A percentile compares a stretch with the other conserved stretches of the same genome.
Conservation (phyloP, 208 protist species). For the Acanthamoeba healyi region DNA sequence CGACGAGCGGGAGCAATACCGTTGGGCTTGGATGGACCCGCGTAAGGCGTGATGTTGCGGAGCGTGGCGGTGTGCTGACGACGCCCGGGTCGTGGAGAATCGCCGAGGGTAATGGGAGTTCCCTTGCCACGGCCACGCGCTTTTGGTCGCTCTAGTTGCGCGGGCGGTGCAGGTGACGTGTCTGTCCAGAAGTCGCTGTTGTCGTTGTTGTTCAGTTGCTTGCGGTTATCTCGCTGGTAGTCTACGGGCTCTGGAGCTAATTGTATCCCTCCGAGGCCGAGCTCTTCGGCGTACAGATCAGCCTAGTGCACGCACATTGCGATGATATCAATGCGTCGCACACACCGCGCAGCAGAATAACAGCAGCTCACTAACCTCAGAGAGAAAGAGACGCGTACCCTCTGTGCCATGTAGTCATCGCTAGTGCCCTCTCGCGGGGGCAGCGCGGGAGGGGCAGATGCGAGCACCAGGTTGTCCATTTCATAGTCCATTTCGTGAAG, state of each 20-base stretch:
- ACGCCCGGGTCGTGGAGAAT: neutral
- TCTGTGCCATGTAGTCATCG: too few species aligned
- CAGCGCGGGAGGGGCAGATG: neutral
- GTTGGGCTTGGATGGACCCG: neutral
- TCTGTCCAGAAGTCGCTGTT: conserved; percentile 21
- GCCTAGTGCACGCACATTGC: too few species aligned
- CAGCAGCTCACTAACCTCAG: too few species aligned
- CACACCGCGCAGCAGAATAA: too few species aligned
- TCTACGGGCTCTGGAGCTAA: neutral
- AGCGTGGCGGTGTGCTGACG: neutral
- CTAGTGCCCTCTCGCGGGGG: neutral
- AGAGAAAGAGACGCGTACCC: too few species aligned
- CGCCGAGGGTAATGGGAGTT: neutral
- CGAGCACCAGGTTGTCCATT: neutral
- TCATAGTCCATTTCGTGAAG: neutral
- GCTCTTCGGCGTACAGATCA: too few species aligned
- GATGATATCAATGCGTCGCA: too few species aligned
- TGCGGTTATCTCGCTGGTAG: neutral
- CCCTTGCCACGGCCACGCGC: neutral
- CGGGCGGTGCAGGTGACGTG: neutral
- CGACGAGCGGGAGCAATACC: neutral
- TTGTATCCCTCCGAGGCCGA: too few species aligned
- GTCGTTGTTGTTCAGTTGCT: neutral
- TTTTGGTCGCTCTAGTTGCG: neutral
- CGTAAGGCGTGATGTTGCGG: neutral